Evolutionary conservation across 2,329 filamentous ascomycete genomes (phyloP), one percentile per base, ranked within the genome.

Genomic region (Diplodia mutila): DNA sequence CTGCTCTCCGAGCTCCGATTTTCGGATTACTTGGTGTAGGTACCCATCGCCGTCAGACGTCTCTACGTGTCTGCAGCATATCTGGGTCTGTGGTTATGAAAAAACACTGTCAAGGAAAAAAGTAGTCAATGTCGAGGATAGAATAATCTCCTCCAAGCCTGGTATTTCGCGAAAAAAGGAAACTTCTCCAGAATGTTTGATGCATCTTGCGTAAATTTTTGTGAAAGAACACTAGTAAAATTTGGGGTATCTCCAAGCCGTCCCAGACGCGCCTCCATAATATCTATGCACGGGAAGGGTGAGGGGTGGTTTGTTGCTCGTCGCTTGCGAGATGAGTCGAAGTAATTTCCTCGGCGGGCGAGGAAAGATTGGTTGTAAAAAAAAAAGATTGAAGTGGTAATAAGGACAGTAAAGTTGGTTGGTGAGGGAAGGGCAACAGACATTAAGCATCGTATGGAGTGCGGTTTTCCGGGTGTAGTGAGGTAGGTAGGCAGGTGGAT

Each of bases 211-310:
- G 59, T 63, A 63, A 51, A 63, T 63, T 63, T n/a, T 21, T 27
- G 55, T 63, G 59, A 32, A 42, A 34, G 25, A 61, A 63, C 59
- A 63, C 59, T 63, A 63, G 59, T 49, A 63, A 61, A 63, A 51
- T 63, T 63, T 37, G 46, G 61, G 61, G 61, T 65, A 65, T 65
- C 61, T 65, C 61, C 61, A 65, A 65, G 61, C 61, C 61, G 61
- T 65, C 61, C 61, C 61, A 54, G 61, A 65, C 61, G 61, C 51
- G 61, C 59, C 59, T 65, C 51, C 61, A 52, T 52, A 39, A 52
- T 32, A 37, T 37, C 61, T 64, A 65, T 65, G 51, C 48, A 46
- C 61, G 25, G 51, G 51, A 65, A 52, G 61, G 39, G 29, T 52
- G 7, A 21, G 49, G 48, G 29, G 29, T 65, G 37, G 61, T 52